Evolutionary conservation across 805 yeast genomes (phyloP).

Genomic region (Pichia rugopelliculosa): DNA sequence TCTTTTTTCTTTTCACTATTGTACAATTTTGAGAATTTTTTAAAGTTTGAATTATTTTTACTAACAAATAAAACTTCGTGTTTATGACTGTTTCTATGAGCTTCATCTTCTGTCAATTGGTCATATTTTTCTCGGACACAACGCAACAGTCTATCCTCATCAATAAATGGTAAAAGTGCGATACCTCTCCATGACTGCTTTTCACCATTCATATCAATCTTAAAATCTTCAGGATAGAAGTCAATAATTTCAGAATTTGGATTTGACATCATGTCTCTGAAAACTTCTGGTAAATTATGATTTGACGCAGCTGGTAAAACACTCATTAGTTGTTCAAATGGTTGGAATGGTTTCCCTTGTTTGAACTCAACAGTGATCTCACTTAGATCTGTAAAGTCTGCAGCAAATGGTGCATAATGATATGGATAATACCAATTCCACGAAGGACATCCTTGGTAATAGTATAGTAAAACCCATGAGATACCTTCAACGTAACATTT

Average conservation of each 20-base stretch:
- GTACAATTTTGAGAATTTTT: slow-evolving; percentile 35
- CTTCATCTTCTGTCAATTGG: slow-evolving; percentile 59
- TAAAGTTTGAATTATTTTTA: slow-evolving; percentile 46
- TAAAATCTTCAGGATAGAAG: slow-evolving; percentile 82
- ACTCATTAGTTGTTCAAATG: slow-evolving; percentile 91
- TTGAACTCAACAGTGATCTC: slow-evolving; percentile 51
- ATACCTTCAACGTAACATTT: slow-evolving; percentile 84
- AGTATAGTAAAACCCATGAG: slow-evolving; percentile 91
- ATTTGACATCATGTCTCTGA: slow-evolving; percentile 74
- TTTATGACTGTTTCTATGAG: slow-evolving; percentile 59
- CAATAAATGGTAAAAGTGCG: slow-evolving; percentile 84
- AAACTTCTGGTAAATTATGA: slow-evolving; percentile 74
- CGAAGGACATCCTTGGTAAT: slow-evolving; percentile 96
- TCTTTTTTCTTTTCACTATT: slow-evolving; percentile 36
- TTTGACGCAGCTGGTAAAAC: slow-evolving; percentile 93
- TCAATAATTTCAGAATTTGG: slow-evolving; percentile 79
- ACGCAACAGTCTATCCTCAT: slow-evolving; percentile 62
- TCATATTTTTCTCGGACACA: slow-evolving; percentile 62
- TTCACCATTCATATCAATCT: slow-evolving; percentile 92
- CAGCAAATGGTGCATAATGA: slow-evolving; percentile 96
- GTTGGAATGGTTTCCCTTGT: slow-evolving; percentile 72
- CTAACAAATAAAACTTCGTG: slow-evolving; percentile 66
- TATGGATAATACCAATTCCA: slow-evolving; percentile 98
- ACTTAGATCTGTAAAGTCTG: slow-evolving; percentile 59
- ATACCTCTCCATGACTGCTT: slow-evolving; percentile 95